Conservation (phyloP, 2,329 filamentous ascomycete genomes). For the Calonectria henricotiae region DNA sequence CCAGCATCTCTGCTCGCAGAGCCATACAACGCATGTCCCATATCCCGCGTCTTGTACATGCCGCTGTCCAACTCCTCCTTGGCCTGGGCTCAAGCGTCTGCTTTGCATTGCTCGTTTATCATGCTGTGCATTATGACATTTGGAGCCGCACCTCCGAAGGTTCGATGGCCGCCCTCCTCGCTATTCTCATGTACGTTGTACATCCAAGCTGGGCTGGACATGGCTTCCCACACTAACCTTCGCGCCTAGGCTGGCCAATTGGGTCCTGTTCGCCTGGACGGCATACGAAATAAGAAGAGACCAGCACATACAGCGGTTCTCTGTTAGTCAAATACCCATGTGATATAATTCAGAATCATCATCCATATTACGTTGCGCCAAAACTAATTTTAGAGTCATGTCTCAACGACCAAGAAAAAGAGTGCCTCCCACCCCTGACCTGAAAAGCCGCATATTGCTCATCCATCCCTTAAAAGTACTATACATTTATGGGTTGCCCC, state of each 20-base stretch:
- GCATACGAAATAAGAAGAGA: constrained; percentile 38
- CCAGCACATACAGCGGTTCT: constrained; percentile 33
- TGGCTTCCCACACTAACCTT: not conserved
- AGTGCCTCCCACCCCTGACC: constrained; percentile 14
- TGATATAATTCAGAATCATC: constrained; percentile 29
- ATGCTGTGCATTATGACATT: constrained; percentile 40
- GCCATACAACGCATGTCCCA: constrained; percentile 43
- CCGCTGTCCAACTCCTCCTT: constrained; percentile 45
- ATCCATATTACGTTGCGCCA: constrained; percentile 23
- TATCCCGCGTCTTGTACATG: constrained; percentile 41
- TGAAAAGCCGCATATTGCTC: constrained; percentile 3
- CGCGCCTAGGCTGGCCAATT: constrained; percentile 43
- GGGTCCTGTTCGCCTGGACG: constrained; percentile 44
- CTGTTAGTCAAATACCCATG: constrained; percentile 45
- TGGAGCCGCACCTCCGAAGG: constrained; percentile 43
- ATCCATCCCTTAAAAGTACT: constrained; percentile 23
- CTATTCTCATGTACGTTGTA: constrained; percentile 46
- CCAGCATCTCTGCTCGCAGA: constrained; percentile 48
- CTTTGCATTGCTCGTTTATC: constrained; percentile 46
- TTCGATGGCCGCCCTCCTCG: constrained; percentile 48
- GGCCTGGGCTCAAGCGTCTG: constrained; percentile 47
- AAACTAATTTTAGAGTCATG: constrained; percentile 19
- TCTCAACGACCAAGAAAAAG: constrained; percentile 24
- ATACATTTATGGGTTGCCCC: constrained; percentile 37
- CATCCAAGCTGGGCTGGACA: not conserved